phyloP scores from a whole-genome alignment of 345 rosid genomes.

The Brassica nigra region DNA sequence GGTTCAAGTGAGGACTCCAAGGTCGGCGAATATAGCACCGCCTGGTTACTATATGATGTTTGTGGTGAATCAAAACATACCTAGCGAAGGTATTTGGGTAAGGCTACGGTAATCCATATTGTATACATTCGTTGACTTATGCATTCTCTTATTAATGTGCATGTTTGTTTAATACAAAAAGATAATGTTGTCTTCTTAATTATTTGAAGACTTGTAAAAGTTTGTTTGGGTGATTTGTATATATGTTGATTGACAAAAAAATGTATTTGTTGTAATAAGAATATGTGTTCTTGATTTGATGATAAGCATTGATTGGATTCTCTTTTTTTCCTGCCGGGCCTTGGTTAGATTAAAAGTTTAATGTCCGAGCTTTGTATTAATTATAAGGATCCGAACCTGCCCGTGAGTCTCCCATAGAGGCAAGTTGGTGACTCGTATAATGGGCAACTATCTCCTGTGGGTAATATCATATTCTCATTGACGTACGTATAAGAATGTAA shows the following conservation, averaged over 20 bases:
- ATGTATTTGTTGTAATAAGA: conserved; percentile 10
- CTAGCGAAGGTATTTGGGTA: conserved; percentile 80
- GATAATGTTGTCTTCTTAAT: background rate
- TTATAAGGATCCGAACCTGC: no score
- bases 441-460: no score
- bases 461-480: background rate
- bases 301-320: background rate
- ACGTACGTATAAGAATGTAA: background rate
- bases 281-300: background rate
- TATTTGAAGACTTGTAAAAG: conserved; percentile 2
- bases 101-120: conserved; percentile 12
- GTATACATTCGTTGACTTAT: background rate
- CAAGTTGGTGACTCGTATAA: no score
- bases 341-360: background rate
- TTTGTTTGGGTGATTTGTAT: background rate
- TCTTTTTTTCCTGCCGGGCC: background rate
- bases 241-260: background rate
- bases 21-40: conserved; percentile 56
- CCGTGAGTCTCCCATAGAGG: no score
- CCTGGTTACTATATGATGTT: conserved; percentile 68
- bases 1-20: conserved; percentile 43
- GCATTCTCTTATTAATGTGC: no score
- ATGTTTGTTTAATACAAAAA: background rate
- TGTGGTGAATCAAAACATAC: conserved; percentile 64
- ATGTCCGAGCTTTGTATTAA: background rate